These are phyloP conservation scores for Fusarium nelsonii DNA, from an alignment of 2,329 filamentous ascomycete genomes.

Conservation along the genomic window DNA sequence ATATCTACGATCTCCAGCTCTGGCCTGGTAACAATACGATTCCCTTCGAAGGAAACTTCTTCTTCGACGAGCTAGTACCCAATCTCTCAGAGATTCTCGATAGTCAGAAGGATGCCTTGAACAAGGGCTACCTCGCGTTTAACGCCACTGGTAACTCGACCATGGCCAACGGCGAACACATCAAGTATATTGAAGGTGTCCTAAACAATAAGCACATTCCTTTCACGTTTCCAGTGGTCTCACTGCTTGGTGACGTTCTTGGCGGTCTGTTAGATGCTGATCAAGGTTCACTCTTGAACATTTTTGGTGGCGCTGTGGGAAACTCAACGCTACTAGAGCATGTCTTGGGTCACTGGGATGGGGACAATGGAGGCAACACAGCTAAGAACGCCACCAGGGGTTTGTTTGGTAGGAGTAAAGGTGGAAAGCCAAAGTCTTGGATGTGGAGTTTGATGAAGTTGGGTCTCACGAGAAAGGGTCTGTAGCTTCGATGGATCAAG, in stretches of 20 bases:
- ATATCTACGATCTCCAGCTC: conserved; percentile 56
- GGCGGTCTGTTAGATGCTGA: conserved; percentile 52
- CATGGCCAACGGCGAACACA: conserved; percentile 57
- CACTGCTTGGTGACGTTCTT: conserved; percentile 55
- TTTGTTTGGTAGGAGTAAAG: not conserved
- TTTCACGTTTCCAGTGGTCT: conserved; percentile 55
- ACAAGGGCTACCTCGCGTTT: conserved; percentile 57
- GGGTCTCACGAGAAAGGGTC: conserved; percentile 17
- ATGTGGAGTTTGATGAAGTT: conserved; percentile 29
- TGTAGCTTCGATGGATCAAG: not conserved
- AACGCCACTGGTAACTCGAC: conserved; percentile 58
- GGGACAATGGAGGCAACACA: not conserved
- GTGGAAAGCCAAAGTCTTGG: conserved; percentile 10
- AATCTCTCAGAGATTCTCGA: conserved; percentile 58
- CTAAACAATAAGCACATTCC: conserved; percentile 56
- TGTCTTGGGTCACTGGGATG: conserved; percentile 54
- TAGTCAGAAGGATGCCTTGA: conserved; percentile 54
- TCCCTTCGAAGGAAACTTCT: conserved; percentile 57
- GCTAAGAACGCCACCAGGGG: not conserved
- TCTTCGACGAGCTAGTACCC: conserved; percentile 55
- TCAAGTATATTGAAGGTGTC: conserved; percentile 59
- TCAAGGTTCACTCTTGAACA: conserved; percentile 49
- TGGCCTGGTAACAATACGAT: conserved; percentile 59
- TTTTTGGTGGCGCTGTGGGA: conserved; percentile 55
- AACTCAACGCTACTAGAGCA: conserved; percentile 57